These are phyloP conservation scores for Fusarium praegraminearum DNA, from an alignment of 2,329 filamentous ascomycete genomes.

Conservation along the genomic window DNA sequence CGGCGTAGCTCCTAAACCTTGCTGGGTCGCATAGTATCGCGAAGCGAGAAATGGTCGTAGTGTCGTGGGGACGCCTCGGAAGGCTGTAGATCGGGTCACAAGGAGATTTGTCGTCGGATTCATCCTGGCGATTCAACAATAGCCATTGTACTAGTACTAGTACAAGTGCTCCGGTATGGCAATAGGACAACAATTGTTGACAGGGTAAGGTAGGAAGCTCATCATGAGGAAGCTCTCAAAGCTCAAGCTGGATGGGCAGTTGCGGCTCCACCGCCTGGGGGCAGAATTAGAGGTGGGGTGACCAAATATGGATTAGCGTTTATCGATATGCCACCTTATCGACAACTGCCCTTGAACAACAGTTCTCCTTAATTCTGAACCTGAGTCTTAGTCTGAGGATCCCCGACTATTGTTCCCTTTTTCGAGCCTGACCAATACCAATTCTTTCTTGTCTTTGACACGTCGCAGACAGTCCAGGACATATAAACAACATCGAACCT, in stretches of 20 bases:
- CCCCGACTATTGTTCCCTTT: conserved; percentile 25
- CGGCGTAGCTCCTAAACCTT: conserved; percentile 55
- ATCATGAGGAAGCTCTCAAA: conserved; percentile 12
- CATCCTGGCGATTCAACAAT: conserved; percentile 57
- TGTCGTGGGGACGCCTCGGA: conserved; percentile 45
- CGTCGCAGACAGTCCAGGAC: conserved; percentile 27
- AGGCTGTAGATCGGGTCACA: conserved; percentile 52
- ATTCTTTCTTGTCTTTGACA: conserved; percentile 36
- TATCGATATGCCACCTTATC: conserved; percentile 59
- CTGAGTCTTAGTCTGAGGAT: conserved; percentile 7
- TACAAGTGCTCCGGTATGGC: conserved; percentile 22
- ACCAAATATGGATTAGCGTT: conserved; percentile 53
- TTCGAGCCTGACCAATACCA: conserved; percentile 34
- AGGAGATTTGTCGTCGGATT: conserved; percentile 57
- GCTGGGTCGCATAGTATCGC: conserved; percentile 71
- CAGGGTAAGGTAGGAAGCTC: conserved; percentile 1
- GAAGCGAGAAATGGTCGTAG: conserved; percentile 55
- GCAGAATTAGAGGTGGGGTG: conserved; percentile 51
- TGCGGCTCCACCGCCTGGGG: conserved; percentile 52
- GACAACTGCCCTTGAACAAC: conserved; percentile 49
- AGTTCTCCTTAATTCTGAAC: conserved; percentile 51
- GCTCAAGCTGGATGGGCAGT: conserved; percentile 3
- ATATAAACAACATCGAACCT: conserved; percentile 3
- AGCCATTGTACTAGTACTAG: conserved; percentile 51
- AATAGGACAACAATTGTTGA: background rate